Evolutionary conservation across 768 basidiomycete species (phyloP).

Genomic region (Hemileccinum impolitum): DNA sequence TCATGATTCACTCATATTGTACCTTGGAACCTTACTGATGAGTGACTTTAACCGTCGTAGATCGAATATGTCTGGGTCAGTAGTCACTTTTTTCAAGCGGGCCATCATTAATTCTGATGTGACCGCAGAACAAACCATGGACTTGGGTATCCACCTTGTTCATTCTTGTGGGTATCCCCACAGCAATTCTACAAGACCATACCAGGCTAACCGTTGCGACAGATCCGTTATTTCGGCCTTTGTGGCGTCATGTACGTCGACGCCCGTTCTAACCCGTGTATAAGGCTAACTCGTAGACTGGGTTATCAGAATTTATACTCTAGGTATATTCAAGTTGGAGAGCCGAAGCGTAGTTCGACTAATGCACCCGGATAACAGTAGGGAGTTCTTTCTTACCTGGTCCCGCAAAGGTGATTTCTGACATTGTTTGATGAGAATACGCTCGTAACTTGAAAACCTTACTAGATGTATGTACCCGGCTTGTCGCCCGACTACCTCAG

Average conservation of each 20-base stretch:
- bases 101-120: neutral
- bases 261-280: neutral
- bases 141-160: constrained; percentile 2
- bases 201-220: neutral
- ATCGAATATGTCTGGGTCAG: constrained; percentile 10
- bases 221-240: constrained; percentile 15
- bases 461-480: neutral
- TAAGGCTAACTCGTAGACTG: neutral
- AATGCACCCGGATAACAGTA: neutral
- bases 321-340: neutral
- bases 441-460: too few relatives aligned
- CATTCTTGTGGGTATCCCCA: neutral
- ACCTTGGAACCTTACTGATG: neutral
- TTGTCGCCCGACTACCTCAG: too few relatives aligned
- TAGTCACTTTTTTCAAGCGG: neutral
- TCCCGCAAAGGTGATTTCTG: neutral
- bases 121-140: constrained; percentile 4
- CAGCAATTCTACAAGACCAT: neutral
- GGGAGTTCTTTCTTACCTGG: neutral
- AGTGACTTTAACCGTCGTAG: neutral
- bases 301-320: neutral
- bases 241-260: constrained; percentile 2
- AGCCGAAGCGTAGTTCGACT: too few relatives aligned
- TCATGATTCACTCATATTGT: neutral
- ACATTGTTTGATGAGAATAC: neutral